These are phyloP conservation scores for Fusarium sulawesiense DNA, from an alignment of 2,329 filamentous ascomycete species.

Conservation along the genomic window DNA sequence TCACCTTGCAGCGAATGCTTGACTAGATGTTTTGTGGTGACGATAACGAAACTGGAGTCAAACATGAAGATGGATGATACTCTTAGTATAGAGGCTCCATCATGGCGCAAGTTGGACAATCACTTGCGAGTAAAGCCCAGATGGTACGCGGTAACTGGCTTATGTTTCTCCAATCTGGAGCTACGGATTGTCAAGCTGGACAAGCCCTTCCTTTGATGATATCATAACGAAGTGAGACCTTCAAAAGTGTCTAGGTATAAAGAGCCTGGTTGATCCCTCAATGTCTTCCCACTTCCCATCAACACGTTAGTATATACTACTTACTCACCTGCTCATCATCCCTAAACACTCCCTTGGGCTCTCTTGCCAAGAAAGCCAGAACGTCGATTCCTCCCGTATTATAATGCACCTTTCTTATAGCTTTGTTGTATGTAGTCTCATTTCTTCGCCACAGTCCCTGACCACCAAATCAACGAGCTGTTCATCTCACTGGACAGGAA, in stretches of 20 bases:
- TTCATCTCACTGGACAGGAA: too few relatives aligned
- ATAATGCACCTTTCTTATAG: background rate
- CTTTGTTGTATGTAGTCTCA: background rate
- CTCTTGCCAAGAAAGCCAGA: background rate
- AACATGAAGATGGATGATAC: too few relatives aligned
- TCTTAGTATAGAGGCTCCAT: background rate
- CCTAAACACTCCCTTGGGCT: background rate
- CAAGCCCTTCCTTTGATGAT: background rate
- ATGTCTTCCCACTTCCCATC: background rate
- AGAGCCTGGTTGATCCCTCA: background rate
- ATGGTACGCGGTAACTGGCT: background rate
- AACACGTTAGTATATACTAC: background rate
- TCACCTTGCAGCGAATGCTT: background rate
- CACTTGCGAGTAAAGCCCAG: too few relatives aligned
- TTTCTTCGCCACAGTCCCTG: background rate
- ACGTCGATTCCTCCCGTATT: background rate
- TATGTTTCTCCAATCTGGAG: background rate
- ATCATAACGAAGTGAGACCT: background rate
- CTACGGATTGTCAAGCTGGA: background rate
- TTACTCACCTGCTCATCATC: background rate
- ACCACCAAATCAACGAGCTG: background rate
- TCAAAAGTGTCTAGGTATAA: background rate
- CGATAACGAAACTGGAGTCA: background rate
- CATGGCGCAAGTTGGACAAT: background rate
- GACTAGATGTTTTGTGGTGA: background rate